Evolutionary conservation across 2,329 filamentous ascomycete species (phyloP), one percentile per base, ranked within the genome.

Genomic region (Neurospora crassa): DNA sequence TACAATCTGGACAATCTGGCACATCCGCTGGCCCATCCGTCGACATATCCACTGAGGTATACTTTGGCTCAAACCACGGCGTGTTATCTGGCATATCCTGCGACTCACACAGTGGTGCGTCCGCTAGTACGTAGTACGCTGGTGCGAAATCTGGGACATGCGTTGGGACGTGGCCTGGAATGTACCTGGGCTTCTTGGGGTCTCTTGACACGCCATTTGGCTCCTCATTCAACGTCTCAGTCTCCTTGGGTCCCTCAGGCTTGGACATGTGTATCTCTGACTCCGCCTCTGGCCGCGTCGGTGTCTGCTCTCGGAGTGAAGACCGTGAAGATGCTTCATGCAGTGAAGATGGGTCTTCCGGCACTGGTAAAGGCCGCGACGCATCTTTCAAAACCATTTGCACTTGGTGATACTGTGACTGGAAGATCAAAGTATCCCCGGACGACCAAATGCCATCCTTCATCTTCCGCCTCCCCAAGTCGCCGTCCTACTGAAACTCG

Each of bases 221-320:
- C 41, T 2, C 14, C 41, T 42, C 41, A 42, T 8, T 43, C 8
- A 7, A 43, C 41, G 41, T 43, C 16, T 43, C 41, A 8, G 16
- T 18, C 41, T 8, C 16, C 16, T 18, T 16, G 41, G 2, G 0
- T 16, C 7, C 41, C 6, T 1, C 16, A 0, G 41, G 0, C 5
- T 43, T 8, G 16, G 41, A 18, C 41, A 43, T 10, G 6, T 43
- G 41, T 43, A 2, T 43, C 2, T 10, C 18, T n/a, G 1, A 18
- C 18, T 43, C 0, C 0, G 0, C n/a, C 42, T n/a, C 42, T 18
- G 18, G 42, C 18, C n/a, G 8, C 34, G 34, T 37, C 34, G 34
- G 2, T 37, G 34, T 37, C 34, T 37, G 6, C 34, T 37, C 6
- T 37, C 34, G 18, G 2, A 8, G 18, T 11, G 1, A 10, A n/a